Base-by-base conservation (phyloP, 345 rosid species). In the Ceriops decandra region DNA sequence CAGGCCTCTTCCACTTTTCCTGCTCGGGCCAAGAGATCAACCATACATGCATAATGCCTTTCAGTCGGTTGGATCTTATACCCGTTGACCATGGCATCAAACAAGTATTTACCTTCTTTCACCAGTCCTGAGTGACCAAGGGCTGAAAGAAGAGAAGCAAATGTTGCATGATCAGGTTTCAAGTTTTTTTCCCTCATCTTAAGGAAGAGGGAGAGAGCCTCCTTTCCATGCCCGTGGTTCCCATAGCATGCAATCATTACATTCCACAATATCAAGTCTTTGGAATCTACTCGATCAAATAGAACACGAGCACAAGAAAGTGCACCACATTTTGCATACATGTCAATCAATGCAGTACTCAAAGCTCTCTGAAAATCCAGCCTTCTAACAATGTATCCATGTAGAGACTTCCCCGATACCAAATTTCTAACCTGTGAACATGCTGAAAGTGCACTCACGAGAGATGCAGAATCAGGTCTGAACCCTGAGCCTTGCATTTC, bases 11-110 rank as follows among this genome's bases (percentile, higher is more conserved):
- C 86, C 1, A 85, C 83, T 76, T 68, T 74, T 71, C 95, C 90
- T 38, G 91, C 86, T 57, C 92, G 88, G 53, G 92, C 82, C 47
- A 84, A 76, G 60, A 91, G 91, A 77, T 91, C 97, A 68, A 91
- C 83, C 81, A 89, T 70, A 70, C 96, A 82, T 24, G 79, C 85
- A 57, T 81, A 85, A 66, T 89, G 93, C 72, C 86, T 91, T 68
- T 87, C 88, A 13, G 72, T 75, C 62, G 90, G 89, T 58, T 80
- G 71, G 70, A 86, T 87, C 16, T 82, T 81, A 35, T 73, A 82
- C 33, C 68, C 70, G 47, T 68, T 75, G 26, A 68, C 71, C 93
- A 89, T 85, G 61, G 46, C 49, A 68, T 75, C 64, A 76, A 85
- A 89, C 86, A 91, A 87, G 63, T 79, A 64, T 47, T 42, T 82